A percentile compares a stretch with the other conserved stretches of the same genome.
Conservation (phyloP, 371 early-diverging fungal species). For the Lichtheimia ramosa region DNA sequence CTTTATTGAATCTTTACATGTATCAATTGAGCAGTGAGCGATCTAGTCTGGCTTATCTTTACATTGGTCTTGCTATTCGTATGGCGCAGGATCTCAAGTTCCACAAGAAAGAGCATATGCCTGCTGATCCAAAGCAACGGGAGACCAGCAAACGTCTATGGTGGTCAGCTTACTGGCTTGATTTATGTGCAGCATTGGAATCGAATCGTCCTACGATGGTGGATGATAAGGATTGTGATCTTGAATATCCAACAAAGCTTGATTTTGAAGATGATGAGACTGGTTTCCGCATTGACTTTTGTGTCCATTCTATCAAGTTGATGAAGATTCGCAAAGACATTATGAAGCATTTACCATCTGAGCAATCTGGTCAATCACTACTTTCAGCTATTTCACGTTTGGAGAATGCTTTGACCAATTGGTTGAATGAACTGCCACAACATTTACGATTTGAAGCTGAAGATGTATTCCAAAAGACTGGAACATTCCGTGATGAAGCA, state of each 20-base stretch:
- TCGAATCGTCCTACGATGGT: conserved; percentile 58
- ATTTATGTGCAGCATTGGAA: conserved; percentile 53
- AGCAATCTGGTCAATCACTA: conserved; percentile 48
- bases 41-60: conserved; percentile 59
- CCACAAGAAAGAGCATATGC: conserved; percentile 55
- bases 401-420: conserved; percentile 55
- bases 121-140: conserved; percentile 51
- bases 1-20: conserved; percentile 63
- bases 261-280: conserved; percentile 50
- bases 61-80: conserved; percentile 63
- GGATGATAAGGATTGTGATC: conserved; percentile 63
- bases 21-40: conserved; percentile 61
- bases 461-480: conserved; percentile 34
- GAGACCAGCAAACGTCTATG: conserved; percentile 62
- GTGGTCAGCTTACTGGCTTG: conserved; percentile 69
- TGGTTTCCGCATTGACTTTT: conserved; percentile 50
- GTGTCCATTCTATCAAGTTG: conserved; percentile 54
- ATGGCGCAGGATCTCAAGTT: conserved; percentile 69
- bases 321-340: conserved; percentile 63
- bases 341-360: conserved; percentile 51
- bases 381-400: conserved; percentile 54
- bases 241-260: conserved; percentile 56
- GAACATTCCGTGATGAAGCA: conserved; percentile 46
- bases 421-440: conserved; percentile 52
- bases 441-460: conserved; percentile 30